Conservation (phyloP, 192 early-diverging fungal genomes). For the Polychytrium aggregatum region DNA sequence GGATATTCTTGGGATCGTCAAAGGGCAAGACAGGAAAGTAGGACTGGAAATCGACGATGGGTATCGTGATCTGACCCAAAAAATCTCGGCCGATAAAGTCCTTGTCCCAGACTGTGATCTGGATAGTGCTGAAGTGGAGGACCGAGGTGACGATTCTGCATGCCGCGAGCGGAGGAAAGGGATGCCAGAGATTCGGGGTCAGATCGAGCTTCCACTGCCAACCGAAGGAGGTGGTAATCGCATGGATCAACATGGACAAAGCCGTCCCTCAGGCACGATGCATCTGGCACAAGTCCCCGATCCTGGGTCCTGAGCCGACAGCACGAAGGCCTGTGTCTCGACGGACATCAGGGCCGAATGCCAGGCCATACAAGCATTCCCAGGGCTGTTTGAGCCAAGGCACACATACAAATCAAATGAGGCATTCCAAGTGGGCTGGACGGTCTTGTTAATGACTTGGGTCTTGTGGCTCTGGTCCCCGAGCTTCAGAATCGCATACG, state of each 20-base stretch:
- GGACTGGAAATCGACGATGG: constrained; percentile 34
- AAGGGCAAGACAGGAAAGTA: constrained; percentile 30
- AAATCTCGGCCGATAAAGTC: constrained; percentile 53
- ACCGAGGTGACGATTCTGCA: no score
- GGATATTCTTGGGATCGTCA: constrained; percentile 40
- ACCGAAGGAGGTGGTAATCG: neutral
- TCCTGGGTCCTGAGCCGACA: no score
- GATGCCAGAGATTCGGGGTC: neutral
- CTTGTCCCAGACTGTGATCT: constrained; percentile 58
- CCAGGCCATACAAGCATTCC: no score
- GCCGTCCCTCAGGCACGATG: no score
- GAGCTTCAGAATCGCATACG: constrained; percentile 43
- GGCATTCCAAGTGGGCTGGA: constrained; percentile 58
- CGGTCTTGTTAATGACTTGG: constrained; percentile 40
- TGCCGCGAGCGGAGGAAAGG: neutral
- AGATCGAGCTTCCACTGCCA: neutral
- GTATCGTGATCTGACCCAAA: constrained; percentile 48
- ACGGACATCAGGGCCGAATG: no score
- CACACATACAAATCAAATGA: constrained; percentile 39
- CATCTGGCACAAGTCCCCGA: no score
- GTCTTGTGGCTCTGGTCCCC: constrained; percentile 49
- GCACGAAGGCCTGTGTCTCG: no score
- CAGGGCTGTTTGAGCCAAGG: no score
- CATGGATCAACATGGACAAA: no score
- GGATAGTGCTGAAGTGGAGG: no score